Evolutionary conservation across 441 rosid species (phyloP).

Genomic region (Pelargonium myrrhifolium): DNA sequence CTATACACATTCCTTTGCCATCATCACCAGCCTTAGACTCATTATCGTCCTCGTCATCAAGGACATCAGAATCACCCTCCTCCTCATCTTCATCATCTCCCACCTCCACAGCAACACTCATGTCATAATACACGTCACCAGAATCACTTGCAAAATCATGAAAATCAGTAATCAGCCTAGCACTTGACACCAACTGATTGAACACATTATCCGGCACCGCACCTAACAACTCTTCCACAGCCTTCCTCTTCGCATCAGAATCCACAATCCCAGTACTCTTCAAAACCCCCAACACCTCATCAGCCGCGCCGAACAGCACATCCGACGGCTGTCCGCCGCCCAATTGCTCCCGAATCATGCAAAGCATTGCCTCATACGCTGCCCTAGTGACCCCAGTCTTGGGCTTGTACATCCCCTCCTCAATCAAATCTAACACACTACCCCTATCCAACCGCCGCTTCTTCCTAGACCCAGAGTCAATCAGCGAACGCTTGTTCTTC

Average conservation of each 20-base stretch:
- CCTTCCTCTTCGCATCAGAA: background rate
- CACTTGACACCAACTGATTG: background rate
- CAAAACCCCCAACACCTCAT: conserved; percentile 2
- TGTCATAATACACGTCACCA: background rate
- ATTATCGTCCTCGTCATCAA: background rate
- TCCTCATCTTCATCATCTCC: background rate
- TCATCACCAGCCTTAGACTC: background rate
- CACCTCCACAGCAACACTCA: background rate
- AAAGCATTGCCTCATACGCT: background rate
- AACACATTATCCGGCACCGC: conserved; percentile 2
- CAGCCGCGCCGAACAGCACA: background rate
- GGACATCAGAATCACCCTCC: background rate
- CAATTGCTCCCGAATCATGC: background rate
- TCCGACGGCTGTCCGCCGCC: background rate
- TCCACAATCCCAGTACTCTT: background rate
- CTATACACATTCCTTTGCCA: background rate
- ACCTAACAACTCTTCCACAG: conserved; percentile 2
- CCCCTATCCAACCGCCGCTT: background rate
- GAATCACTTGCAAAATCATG: background rate
- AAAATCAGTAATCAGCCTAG: background rate
- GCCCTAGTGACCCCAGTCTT: background rate
- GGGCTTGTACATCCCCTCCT: background rate
- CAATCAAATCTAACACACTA: background rate
- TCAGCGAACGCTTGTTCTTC: background rate
- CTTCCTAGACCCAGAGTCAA: background rate